phyloP scores from a whole-genome alignment of 108 stramenopile genomes.

The Pseudonitzschia multiseries region DNA sequence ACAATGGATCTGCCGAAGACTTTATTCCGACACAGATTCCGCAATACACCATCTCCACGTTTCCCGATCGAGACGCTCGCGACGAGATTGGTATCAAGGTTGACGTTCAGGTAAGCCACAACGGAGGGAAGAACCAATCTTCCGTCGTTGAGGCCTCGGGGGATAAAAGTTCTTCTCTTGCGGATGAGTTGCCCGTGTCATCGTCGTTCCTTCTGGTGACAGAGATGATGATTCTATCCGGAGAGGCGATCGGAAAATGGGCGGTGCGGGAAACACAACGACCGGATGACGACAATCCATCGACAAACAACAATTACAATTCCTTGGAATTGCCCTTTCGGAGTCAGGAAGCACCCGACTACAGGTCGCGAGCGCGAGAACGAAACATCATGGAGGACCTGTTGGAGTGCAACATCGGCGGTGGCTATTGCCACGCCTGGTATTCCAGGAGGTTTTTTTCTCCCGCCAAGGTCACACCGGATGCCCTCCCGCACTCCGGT shows the following conservation, averaged over 20 bases:
- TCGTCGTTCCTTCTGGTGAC: constrained; percentile 45
- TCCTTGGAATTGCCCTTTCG: constrained; percentile 60
- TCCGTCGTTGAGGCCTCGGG: constrained; percentile 16
- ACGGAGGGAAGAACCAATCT: constrained; percentile 60
- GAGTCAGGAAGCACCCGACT: constrained; percentile 57
- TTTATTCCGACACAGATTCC: constrained; percentile 70
- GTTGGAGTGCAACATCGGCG: constrained; percentile 48
- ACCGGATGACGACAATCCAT: constrained; percentile 6
- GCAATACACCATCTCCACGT: constrained; percentile 40
- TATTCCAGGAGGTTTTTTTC: constrained; percentile 73
- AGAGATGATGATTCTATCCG: constrained; percentile 88
- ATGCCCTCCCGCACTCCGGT: constrained; percentile 61
- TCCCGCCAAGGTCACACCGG: constrained; percentile 52
- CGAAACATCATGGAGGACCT: constrained; percentile 50
- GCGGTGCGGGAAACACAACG: constrained; percentile 25
- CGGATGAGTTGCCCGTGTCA: constrained; percentile 49
- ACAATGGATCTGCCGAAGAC: constrained; percentile 63
- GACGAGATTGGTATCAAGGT: constrained; percentile 50
- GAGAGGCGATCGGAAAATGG: constrained; percentile 81
- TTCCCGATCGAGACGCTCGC: constrained; percentile 27
- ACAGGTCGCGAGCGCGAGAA: constrained; percentile 44
- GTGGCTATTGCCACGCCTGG: constrained; percentile 76
- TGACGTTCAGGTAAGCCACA: constrained; percentile 65
- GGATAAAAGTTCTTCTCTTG: not conserved
- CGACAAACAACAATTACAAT: constrained; percentile 30